Conservation (phyloP, 495 filamentous ascomycete species). For the Aspergillus carlsbadensis region DNA sequence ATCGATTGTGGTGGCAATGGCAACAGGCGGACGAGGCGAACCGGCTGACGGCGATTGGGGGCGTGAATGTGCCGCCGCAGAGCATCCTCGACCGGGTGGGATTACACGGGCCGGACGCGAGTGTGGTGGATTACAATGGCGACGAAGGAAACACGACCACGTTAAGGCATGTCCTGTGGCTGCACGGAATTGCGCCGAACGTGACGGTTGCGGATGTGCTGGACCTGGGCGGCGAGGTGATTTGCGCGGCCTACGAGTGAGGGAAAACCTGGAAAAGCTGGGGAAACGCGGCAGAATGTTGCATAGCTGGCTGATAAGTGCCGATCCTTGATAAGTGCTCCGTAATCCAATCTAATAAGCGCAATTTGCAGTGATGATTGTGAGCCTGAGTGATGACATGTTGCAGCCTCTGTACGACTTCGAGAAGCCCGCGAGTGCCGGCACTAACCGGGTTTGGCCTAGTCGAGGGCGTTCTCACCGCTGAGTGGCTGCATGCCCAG, state of each 20-base stretch:
- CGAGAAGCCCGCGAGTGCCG: not conserved
- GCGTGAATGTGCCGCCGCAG: slow-evolving; percentile 1
- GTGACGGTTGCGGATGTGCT: slow-evolving; percentile 9
- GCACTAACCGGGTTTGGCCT: not conserved
- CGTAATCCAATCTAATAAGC: not conserved
- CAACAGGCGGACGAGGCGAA: slow-evolving; percentile 1
- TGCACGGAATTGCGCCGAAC: not conserved
- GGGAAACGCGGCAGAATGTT: not conserved
- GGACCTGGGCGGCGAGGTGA: slow-evolving; percentile 1
- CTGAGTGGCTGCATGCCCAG: not conserved
- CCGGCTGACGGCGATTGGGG: not conserved
- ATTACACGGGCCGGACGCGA: not conserved
- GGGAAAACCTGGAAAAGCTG: not conserved
- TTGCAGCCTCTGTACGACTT: not conserved
- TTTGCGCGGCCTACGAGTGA: slow-evolving; percentile 6
- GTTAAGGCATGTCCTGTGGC: slow-evolving; percentile 6
- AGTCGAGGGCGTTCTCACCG: not conserved
- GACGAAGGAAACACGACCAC: not conserved
- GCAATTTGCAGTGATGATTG: too few species aligned
- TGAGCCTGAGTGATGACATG: not conserved
- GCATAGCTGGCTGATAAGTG: not conserved
- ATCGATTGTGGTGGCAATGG: slow-evolving; percentile 11
- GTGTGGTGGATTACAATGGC: not conserved
- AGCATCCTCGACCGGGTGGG: not conserved
- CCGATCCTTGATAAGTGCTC: not conserved